Conservation (phyloP, 805 yeast species). For the Lachancea quebecensis region DNA sequence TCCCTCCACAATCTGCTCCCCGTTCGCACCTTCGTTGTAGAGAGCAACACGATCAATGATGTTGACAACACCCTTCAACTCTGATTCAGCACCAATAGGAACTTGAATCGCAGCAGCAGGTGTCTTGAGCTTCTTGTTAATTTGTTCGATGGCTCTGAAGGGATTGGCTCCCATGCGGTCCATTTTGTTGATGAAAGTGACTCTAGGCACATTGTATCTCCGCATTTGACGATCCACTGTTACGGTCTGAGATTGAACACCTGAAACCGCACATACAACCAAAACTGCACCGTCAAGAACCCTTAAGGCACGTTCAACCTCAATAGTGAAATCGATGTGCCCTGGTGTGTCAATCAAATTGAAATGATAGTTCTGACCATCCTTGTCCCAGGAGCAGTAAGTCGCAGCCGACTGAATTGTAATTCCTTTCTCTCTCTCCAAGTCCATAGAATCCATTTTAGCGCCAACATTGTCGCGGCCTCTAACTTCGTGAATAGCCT, state of each 20-base stretch:
- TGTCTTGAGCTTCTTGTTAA: constrained; percentile 77
- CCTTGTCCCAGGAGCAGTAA: constrained; percentile 91
- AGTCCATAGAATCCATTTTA: constrained; percentile 98
- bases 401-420: constrained; percentile 99
- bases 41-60: constrained; percentile 81
- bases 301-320: constrained; percentile 97
- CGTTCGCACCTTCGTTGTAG: constrained; percentile 85
- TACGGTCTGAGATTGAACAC: constrained; percentile 97
- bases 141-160: constrained; percentile 87
- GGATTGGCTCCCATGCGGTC: constrained; percentile 99
- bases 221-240: constrained; percentile 99
- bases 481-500: constrained; percentile 93
- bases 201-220: constrained; percentile 93
- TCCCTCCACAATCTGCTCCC: constrained; percentile 64
- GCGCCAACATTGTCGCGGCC: constrained; percentile 98
- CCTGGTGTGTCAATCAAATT: constrained; percentile 98
- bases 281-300: constrained; percentile 97
- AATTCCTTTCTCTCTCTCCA: constrained; percentile 97
- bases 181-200: constrained; percentile 96
- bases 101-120: constrained; percentile 98
- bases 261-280: constrained; percentile 97
- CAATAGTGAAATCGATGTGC: constrained; percentile 97
- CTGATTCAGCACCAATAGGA: constrained; percentile 90
- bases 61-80: constrained; percentile 83
- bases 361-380: constrained; percentile 64